Conservation (phyloP, 2,329 filamentous ascomycete genomes). For the Aspergillus pseudonomiae region DNA sequence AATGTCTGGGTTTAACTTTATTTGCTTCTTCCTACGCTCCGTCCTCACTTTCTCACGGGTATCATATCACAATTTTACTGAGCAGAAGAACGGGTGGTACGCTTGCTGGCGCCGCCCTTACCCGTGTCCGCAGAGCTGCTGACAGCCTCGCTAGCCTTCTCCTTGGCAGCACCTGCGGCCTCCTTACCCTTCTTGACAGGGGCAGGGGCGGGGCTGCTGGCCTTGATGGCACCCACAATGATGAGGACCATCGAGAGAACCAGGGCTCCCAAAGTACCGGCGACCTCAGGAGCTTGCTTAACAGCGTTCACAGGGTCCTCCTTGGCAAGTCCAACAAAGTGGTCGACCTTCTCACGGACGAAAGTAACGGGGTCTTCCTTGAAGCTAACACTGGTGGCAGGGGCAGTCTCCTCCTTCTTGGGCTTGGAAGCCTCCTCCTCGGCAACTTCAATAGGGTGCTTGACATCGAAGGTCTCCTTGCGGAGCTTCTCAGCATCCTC, state of each 20-base stretch:
- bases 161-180: constrained; percentile 61
- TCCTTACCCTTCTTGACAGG: constrained; percentile 78
- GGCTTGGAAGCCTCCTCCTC: constrained; percentile 79
- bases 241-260: constrained; percentile 71
- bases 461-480: constrained; percentile 85
- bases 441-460: constrained; percentile 80
- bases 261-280: constrained; percentile 74
- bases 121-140: constrained; percentile 70
- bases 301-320: constrained; percentile 80
- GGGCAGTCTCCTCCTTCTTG: constrained; percentile 72
- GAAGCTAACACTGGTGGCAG: constrained; percentile 77
- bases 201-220: constrained; percentile 64
- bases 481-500: constrained; percentile 90
- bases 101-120: constrained; percentile 69
- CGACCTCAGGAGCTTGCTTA: constrained; percentile 89
- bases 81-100: constrained; percentile 52
- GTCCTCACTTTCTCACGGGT: neutral
- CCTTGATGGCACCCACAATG: constrained; percentile 66
- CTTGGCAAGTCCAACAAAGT: constrained; percentile 84
- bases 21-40: neutral
- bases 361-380: constrained; percentile 85
- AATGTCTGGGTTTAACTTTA: constrained; percentile 1
- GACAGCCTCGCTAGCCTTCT: constrained; percentile 68
- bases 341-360: constrained; percentile 87
- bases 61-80: constrained; percentile 30